Evolutionary conservation across 1,284 basidiomycete genomes (phyloP).

Genomic region (Earliella scabrosa): DNA sequence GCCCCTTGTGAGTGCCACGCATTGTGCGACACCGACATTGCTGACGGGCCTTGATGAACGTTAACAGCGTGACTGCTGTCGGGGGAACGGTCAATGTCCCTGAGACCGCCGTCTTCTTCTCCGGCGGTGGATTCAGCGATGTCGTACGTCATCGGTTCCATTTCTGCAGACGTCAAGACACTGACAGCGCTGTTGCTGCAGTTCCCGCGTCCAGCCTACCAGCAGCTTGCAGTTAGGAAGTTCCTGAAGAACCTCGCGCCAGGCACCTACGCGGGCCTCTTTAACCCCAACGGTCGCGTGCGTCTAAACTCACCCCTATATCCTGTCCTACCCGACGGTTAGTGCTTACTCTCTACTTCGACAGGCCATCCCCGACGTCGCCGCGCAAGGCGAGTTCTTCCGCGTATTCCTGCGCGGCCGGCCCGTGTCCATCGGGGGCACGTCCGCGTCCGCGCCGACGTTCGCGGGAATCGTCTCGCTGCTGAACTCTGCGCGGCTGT

Average conservation of each 20-base stretch:
- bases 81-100: conserved; percentile 63
- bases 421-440: conserved; percentile 47
- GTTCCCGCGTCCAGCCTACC: conserved; percentile 62
- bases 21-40: no score
- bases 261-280: conserved; percentile 59
- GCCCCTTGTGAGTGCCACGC: conserved; percentile 45
- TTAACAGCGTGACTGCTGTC: conserved; percentile 55
- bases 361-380: conserved; percentile 44
- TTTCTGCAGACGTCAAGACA: no score
- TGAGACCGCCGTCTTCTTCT: conserved; percentile 58
- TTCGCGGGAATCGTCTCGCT: conserved; percentile 55
- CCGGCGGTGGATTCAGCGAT: conserved; percentile 74
- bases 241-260: conserved; percentile 51
- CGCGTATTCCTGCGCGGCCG: conserved; percentile 33
- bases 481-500: conserved; percentile 57
- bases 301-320: neutral
- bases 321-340: no score
- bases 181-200: conserved; percentile 25
- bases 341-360: no score
- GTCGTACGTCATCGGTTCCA: conserved; percentile 40
- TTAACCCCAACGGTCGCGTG: conserved; percentile 50
- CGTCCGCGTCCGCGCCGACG: conserved; percentile 57
- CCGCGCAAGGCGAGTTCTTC: conserved; percentile 43
- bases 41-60: neutral
- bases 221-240: conserved; percentile 44